phyloP scores from a whole-genome alignment of 2,329 filamentous ascomycete genomes.

The Nannizziopsis barbatae region DNA sequence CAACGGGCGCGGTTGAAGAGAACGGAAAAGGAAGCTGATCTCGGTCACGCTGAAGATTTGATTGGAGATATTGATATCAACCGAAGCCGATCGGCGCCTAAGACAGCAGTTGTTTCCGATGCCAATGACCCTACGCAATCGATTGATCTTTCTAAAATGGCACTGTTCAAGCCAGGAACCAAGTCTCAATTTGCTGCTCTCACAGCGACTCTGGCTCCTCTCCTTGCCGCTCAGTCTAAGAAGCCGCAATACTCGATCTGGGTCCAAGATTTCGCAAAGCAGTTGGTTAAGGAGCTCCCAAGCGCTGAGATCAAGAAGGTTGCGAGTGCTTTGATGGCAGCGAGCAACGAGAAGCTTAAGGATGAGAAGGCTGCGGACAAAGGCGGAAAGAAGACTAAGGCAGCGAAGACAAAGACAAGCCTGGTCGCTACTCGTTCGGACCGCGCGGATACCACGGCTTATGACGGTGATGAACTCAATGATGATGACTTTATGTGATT shows the following conservation, averaged over 20 bases:
- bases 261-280: slow-evolving; percentile 81
- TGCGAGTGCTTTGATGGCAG: slow-evolving; percentile 70
- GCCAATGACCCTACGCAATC: slow-evolving; percentile 68
- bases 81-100: slow-evolving; percentile 52
- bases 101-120: slow-evolving; percentile 49
- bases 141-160: slow-evolving; percentile 67
- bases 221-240: slow-evolving; percentile 63
- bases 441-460: slow-evolving; percentile 58
- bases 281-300: slow-evolving; percentile 72
- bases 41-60: slow-evolving; percentile 81
- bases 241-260: slow-evolving; percentile 86
- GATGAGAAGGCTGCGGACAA: slow-evolving; percentile 94
- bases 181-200: slow-evolving; percentile 77
- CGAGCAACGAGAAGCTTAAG: slow-evolving; percentile 96
- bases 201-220: slow-evolving; percentile 64
- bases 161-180: slow-evolving; percentile 78
- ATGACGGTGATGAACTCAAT: slow-evolving; percentile 79
- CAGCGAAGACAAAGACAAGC: slow-evolving; percentile 84
- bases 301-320: slow-evolving; percentile 97
- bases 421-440: slow-evolving; percentile 52
- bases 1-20: slow-evolving; percentile 62
- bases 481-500: slow-evolving; percentile 42
- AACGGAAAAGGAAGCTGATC: slow-evolving; percentile 77
- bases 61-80: slow-evolving; percentile 66
- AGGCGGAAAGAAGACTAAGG: slow-evolving; percentile 92